Base-by-base conservation (phyloP, 2,329 filamentous ascomycete species). In the Neospermospora avenae region DNA sequence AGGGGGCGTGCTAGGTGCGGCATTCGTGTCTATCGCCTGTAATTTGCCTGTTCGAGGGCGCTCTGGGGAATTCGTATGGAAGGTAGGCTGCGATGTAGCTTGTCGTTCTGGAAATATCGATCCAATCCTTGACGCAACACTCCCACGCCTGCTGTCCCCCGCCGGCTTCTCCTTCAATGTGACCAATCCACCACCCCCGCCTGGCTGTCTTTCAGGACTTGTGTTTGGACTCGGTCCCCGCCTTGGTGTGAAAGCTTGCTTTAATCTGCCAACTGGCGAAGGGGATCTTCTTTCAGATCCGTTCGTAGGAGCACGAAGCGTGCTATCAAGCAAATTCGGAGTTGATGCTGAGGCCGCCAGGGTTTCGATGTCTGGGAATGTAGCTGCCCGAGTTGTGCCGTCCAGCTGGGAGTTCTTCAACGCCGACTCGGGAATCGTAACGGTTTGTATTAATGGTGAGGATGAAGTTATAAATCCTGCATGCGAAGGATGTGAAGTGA, bases 221-320 rank as follows among this genome's bases (percentile, higher is more conserved):
- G 76, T 75, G 63, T 76, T 78, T 25, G 77, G 71, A 60, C 76
- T 79, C 28, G 74, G 69, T 63, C 69, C 75, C 41, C 65, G 65
- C 44, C 63, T 63, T 22, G 80, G 77, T 60, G 77, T 83, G 69
- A 95, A 91, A 13, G 87, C 88, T 70, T 87, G 86, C 72, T 84
- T 88, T 63, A 93, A 78, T 70, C 86, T 90, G 69, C 85, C 84
- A 55, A 83, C 85, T 11, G 89, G 88, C 10, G 91, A 93, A 20
- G 83, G 80, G 24, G 85, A 85, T 61, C 88, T 83, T 66, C 81
- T 81, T 63, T 77, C 76, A 48, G 75, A 71, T 61, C 77, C 76
- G 67, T 74, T 76, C 65, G 69, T 70, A 51, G 77, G 78, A 58
- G 74, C 76, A 66, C 73, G 78, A 62, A 77, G 77, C 61, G 69